Conservation (phyloP, 768 basidiomycete species). For the Grammothele lineata region DNA sequence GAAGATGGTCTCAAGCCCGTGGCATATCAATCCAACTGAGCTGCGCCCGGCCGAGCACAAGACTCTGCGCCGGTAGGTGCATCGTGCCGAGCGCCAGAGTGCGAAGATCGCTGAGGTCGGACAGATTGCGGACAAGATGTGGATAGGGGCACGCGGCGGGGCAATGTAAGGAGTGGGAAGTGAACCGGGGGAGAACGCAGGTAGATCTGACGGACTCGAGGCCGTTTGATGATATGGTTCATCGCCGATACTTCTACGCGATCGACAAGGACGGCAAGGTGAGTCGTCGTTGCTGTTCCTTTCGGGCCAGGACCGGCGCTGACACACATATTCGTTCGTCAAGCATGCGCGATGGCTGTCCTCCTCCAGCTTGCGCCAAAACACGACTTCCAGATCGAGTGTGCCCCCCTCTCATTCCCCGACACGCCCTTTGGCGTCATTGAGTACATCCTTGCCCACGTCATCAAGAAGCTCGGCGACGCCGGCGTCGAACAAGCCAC, state of each 20-base stretch:
- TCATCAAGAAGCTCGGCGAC: slow-evolving; percentile 34
- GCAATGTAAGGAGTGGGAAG: slow-evolving; percentile 55
- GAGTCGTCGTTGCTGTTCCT: slow-evolving; percentile 2
- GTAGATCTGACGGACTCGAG: slow-evolving; percentile 41
- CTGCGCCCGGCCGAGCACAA: slow-evolving; percentile 47
- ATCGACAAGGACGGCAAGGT: slow-evolving; percentile 34
- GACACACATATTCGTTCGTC: background rate
- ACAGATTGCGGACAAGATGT: too few relatives aligned
- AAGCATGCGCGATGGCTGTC: slow-evolving; percentile 36
- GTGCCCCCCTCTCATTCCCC: slow-evolving; percentile 42
- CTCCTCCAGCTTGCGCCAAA: slow-evolving; percentile 36
- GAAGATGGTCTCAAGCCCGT: slow-evolving; percentile 46
- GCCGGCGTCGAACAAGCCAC: slow-evolving; percentile 33
- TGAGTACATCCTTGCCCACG: slow-evolving; percentile 34
- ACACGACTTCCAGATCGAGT: slow-evolving; percentile 43
- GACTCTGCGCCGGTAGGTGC: slow-evolving; percentile 58
- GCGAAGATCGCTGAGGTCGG: slow-evolving; percentile 46
- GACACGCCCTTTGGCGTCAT: slow-evolving; percentile 37
- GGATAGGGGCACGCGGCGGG: slow-evolving; percentile 46
- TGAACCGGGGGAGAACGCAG: slow-evolving; percentile 49
- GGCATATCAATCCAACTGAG: slow-evolving; percentile 41
- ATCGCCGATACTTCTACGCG: slow-evolving; percentile 40
- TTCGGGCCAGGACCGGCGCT: background rate
- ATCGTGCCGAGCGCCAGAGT: slow-evolving; percentile 50
- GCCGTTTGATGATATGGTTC: slow-evolving; percentile 36